These are phyloP conservation scores for Sarocladiaceae sp. DNA, from an alignment of 2,329 filamentous ascomycete genomes.

Conservation along the genomic window DNA sequence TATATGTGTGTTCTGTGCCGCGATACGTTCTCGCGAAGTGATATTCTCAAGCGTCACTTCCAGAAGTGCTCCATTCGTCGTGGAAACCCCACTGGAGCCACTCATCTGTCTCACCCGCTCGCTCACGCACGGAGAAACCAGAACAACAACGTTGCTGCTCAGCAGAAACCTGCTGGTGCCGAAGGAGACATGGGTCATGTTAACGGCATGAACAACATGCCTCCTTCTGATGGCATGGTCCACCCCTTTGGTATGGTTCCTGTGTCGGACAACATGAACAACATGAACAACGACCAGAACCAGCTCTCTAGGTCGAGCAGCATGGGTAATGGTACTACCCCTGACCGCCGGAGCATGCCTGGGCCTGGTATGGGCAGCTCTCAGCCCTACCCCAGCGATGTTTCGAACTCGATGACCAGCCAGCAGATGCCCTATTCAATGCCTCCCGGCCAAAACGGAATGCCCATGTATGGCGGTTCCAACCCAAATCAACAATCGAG, in stretches of 20 bases:
- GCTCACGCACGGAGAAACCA: constrained; percentile 79
- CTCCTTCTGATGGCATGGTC: constrained; percentile 48
- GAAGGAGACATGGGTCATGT: constrained; percentile 55
- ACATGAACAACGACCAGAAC: constrained; percentile 55
- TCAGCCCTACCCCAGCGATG: constrained; percentile 54
- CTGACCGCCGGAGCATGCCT: constrained; percentile 53
- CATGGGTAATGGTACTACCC: constrained; percentile 52
- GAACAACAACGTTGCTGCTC: constrained; percentile 52
- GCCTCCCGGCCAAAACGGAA: constrained; percentile 58
- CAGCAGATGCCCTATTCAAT: constrained; percentile 63
- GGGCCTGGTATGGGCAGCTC: constrained; percentile 44
- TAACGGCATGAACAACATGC: constrained; percentile 56
- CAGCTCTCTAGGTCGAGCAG: constrained; percentile 59
- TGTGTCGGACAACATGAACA: constrained; percentile 54
- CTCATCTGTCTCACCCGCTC: constrained; percentile 89
- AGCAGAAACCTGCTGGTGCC: constrained; percentile 51
- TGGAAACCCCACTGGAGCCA: constrained; percentile 91
- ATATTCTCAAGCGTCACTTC: constrained; percentile 98
- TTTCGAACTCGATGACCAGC: constrained; percentile 59
- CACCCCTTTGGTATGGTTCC: constrained; percentile 55
- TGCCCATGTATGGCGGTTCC: constrained; percentile 59
- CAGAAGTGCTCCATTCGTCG: constrained; percentile 97
- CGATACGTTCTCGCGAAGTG: constrained; percentile 95
- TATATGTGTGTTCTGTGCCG: constrained; percentile 98
- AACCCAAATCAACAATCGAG: constrained; percentile 57